Conservation (phyloP, 306 rosid genomes). For the Cucumis hystrix region DNA sequence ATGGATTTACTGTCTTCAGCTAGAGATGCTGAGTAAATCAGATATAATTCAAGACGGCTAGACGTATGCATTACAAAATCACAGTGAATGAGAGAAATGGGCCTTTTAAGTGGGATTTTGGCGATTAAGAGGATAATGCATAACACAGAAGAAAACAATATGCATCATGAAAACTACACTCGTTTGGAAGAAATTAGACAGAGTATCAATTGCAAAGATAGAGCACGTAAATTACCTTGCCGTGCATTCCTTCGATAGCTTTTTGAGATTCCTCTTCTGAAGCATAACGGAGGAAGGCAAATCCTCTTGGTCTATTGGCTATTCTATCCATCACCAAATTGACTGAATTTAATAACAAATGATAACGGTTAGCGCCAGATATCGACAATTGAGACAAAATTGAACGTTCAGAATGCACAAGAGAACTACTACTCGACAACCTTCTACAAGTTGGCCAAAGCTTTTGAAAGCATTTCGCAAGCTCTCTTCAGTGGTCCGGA, state of each 20-base stretch:
- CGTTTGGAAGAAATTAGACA: background rate
- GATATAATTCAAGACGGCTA: background rate
- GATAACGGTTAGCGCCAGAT: background rate
- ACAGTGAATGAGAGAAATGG: background rate
- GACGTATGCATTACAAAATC: background rate
- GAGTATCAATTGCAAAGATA: background rate
- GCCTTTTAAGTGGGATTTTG: background rate
- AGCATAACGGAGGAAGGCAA: slow-evolving; percentile 74
- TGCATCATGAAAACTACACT: background rate
- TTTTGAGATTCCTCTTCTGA: slow-evolving; percentile 65
- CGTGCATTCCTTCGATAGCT: slow-evolving; percentile 92
- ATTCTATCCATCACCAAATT: slow-evolving; percentile 90
- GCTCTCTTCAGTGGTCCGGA: slow-evolving; percentile 78
- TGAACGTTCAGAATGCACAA: background rate
- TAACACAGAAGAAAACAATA: background rate
- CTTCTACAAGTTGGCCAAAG: slow-evolving; percentile 75
- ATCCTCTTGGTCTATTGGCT: slow-evolving; percentile 92
- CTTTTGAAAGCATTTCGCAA: slow-evolving; percentile 56
- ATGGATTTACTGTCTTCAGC: background rate
- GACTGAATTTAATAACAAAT: slow-evolving; percentile 23
- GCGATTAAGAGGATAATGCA: background rate
- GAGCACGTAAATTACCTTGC: slow-evolving; percentile 41
- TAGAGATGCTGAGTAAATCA: background rate
- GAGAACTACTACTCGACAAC: slow-evolving; percentile 16
- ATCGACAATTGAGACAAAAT: background rate